Base-by-base conservation (phyloP, 305 asterid species). In the Fraxinus baroniana region DNA sequence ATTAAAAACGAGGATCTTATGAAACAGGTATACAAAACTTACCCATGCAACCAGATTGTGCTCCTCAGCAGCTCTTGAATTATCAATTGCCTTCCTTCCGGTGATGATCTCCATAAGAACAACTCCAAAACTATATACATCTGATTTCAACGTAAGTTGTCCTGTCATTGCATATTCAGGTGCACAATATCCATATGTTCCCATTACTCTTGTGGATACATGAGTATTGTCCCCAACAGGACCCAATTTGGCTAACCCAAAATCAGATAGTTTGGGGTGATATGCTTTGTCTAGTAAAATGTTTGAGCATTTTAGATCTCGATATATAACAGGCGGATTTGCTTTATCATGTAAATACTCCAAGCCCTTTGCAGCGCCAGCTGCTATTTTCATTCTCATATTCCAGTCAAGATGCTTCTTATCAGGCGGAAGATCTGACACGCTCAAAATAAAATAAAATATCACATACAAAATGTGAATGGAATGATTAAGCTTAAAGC, bases 1-100 rank as follows among this genome's bases (percentile, higher is more conserved):
- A 64, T 26, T 22, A 24, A 68, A 18, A 60, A 9, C 3, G 13
- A 60, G 13, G 70, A 8, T 20, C 28, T 7, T 57, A 26, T 66
- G 36, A 68, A 28, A 68, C 24, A 6, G 20, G 28, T 68, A 33
- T 22, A 18, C 18, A 71, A 46, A 36, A 64, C 91, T 88, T 88
- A 92, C 95, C 97, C 95, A 92, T 76, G 92, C 97, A 85, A 93
- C 97, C 60, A 93, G 90, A 89, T 92, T 93, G 87, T 92, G 91
- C 87, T 93, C 97, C 78, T 92, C 95, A 24, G 93, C 93, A 71
- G 89, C 91, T 88, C 87, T 88, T 81, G 94, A 85, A 79, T 90
- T 89, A 85, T 90, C 97, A 20, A 92, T 92, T 39, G 97, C 97
- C 84, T 84, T 90, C 86, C 97, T 90, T 82, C 97, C 97, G 1